Evolutionary conservation across 2,329 filamentous ascomycete species (phyloP).

Genomic region (Plectosphaerella cucumerina): DNA sequence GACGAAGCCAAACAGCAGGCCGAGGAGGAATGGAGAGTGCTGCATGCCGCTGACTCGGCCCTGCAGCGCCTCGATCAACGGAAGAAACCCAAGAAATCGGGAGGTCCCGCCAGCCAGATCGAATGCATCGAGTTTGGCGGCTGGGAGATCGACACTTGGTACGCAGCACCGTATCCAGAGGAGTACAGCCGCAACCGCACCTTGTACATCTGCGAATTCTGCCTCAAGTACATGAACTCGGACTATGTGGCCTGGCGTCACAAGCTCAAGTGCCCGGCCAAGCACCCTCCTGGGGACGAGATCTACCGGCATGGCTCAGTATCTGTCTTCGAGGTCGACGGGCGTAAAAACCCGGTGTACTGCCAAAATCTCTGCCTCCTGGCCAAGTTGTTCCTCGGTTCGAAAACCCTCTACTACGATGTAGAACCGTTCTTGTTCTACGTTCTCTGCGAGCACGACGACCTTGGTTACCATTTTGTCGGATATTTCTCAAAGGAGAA

Average conservation of each 20-base stretch:
- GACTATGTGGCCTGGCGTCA: conserved; percentile 98
- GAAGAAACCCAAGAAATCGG: conserved; percentile 68
- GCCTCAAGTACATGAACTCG: conserved; percentile 98
- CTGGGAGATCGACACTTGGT: conserved; percentile 98
- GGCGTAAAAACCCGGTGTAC: conserved; percentile 95
- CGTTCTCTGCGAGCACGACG: conserved; percentile 91
- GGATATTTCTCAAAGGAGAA: conserved; percentile 99
- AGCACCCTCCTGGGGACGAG: conserved; percentile 95
- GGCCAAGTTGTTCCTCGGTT: conserved; percentile 95
- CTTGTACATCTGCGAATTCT: conserved; percentile 99
- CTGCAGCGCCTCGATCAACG: conserved; percentile 47
- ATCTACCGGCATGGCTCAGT: conserved; percentile 90
- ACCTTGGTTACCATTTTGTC: conserved; percentile 90
- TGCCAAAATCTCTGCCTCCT: conserved; percentile 96
- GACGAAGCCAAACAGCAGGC: conserved; percentile 86
- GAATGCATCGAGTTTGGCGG: conserved; percentile 98
- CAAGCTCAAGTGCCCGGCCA: conserved; percentile 93
- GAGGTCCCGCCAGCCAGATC: conserved; percentile 90
- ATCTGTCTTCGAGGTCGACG: conserved; percentile 96
- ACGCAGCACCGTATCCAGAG: conserved; percentile 95
- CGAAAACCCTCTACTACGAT: conserved; percentile 97
- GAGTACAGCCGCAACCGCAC: conserved; percentile 96
- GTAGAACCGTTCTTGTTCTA: conserved; percentile 97
- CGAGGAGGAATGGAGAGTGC: conserved; percentile 83
- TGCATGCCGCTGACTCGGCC: conserved; percentile 56